A percentile compares a stretch with the other conserved stretches of the same genome.
phyloP scores from a whole-genome alignment of 805 yeast species.

The Saccharomycopsis selenospora region DNA sequence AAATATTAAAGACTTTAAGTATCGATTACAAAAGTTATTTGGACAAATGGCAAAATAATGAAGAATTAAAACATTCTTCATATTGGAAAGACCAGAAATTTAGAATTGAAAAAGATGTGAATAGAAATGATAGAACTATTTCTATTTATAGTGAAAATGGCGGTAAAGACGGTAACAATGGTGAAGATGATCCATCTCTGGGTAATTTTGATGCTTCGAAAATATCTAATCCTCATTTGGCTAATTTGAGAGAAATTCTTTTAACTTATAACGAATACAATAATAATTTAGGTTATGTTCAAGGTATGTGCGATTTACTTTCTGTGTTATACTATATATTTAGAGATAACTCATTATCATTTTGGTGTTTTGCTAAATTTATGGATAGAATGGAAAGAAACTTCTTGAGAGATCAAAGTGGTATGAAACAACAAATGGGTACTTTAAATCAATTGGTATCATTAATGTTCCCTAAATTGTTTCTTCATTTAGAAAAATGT shows the following conservation, averaged over 20 bases:
- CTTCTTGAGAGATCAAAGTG: slow-evolving; percentile 84
- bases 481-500: slow-evolving; percentile 75
- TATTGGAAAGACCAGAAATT: slow-evolving; percentile 87
- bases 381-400: slow-evolving; percentile 96
- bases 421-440: slow-evolving; percentile 84
- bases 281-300: slow-evolving; percentile 84
- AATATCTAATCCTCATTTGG: slow-evolving; percentile 69
- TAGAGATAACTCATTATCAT: slow-evolving; percentile 70
- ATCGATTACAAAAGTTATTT: slow-evolving; percentile 53
- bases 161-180: slow-evolving; percentile 31
- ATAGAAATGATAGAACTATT: slow-evolving; percentile 79
- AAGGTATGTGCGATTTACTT: slow-evolving; percentile 93
- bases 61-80: slow-evolving; percentile 45
- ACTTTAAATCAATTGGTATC: slow-evolving; percentile 80
- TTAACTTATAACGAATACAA: slow-evolving; percentile 83
- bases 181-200: slow-evolving; percentile 50
- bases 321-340: slow-evolving; percentile 69
- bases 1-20: slow-evolving; percentile 47
- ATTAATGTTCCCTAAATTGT: slow-evolving; percentile 80
- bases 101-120: slow-evolving; percentile 89
- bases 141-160: slow-evolving; percentile 49
- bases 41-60: slow-evolving; percentile 65
- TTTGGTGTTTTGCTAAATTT: slow-evolving; percentile 81
- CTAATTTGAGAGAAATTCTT: slow-evolving; percentile 65
- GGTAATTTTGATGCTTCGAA: slow-evolving; percentile 25